Percentiles rank a stretch among this genome's conserved stretches.
These are phyloP conservation scores for Prosopis cineraria DNA, from an alignment of 306 rosid species.

Conservation along the genomic window DNA sequence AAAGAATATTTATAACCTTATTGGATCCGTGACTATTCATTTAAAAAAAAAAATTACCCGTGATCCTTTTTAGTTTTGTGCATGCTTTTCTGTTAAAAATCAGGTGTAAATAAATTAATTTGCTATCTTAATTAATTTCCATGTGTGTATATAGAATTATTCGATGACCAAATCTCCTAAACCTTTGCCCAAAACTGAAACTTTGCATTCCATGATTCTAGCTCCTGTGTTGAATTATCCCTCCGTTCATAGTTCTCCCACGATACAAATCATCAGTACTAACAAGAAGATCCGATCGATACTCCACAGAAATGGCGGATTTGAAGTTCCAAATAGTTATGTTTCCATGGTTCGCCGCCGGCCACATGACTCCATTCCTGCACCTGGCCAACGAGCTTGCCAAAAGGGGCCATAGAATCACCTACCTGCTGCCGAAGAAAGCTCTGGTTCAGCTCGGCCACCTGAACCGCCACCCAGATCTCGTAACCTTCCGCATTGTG, in stretches of 20 bases:
- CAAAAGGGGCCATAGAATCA: slow-evolving; percentile 42
- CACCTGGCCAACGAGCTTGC: slow-evolving; percentile 61
- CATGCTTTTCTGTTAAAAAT: too few relatives aligned
- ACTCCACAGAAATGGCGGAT: slow-evolving; percentile 12
- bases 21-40: too few relatives aligned
- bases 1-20: too few relatives aligned
- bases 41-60: too few relatives aligned
- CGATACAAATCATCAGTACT: too few relatives aligned
- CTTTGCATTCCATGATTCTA: background rate
- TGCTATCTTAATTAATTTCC: background rate
- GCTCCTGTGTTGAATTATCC: background rate
- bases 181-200: background rate
- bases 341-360: slow-evolving; percentile 64
- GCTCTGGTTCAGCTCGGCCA: slow-evolving; percentile 32
- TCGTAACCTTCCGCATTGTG: slow-evolving; percentile 41
- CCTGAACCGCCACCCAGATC: slow-evolving; percentile 38
- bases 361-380: slow-evolving; percentile 60
- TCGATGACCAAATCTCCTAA: background rate
- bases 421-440: slow-evolving; percentile 45
- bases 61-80: too few relatives aligned
- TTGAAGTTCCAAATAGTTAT: slow-evolving; percentile 39
- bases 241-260: too few relatives aligned
- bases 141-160: background rate
- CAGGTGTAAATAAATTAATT: too few relatives aligned
- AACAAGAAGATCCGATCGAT: background rate